Evolutionary conservation across 148 eudicot species (phyloP).

Genomic region (Cornus florida): DNA sequence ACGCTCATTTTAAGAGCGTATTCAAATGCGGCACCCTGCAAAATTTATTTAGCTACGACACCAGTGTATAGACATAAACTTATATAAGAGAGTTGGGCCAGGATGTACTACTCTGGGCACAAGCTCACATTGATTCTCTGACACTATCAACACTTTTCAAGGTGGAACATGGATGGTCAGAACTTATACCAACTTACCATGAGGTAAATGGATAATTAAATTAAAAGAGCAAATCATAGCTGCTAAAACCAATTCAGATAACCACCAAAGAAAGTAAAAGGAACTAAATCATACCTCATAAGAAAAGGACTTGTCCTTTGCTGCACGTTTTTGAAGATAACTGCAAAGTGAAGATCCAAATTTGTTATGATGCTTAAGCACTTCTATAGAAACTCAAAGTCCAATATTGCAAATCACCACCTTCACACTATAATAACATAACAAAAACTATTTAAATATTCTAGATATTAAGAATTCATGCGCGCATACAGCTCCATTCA

Average conservation of each 20-base stretch:
- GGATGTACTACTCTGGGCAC: too few relatives aligned
- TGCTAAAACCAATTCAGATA: neutral
- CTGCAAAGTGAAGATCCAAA: slow-evolving; percentile 41
- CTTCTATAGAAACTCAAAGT: neutral
- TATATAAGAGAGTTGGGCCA: too few relatives aligned
- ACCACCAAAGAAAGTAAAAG: neutral
- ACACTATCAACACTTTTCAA: too few relatives aligned
- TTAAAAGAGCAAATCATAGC: neutral
- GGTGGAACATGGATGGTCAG: neutral
- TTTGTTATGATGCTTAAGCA: neutral
- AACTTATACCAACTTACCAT: neutral
- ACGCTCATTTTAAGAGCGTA: too few relatives aligned
- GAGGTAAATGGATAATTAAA: neutral
- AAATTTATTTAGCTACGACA: too few relatives aligned
- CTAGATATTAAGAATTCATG: neutral
- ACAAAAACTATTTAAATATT: neutral
- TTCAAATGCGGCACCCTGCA: too few relatives aligned
- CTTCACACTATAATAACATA: neutral
- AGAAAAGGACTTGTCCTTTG: slow-evolving; percentile 74
- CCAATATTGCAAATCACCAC: neutral
- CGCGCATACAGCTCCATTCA: neutral
- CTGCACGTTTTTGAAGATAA: slow-evolving; percentile 84
- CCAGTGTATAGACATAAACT: too few relatives aligned
- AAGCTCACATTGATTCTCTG: too few relatives aligned
- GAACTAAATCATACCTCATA: slow-evolving; percentile 66